Conservation (phyloP, 163 green algal genomes). For the Chlorella variabilis region DNA sequence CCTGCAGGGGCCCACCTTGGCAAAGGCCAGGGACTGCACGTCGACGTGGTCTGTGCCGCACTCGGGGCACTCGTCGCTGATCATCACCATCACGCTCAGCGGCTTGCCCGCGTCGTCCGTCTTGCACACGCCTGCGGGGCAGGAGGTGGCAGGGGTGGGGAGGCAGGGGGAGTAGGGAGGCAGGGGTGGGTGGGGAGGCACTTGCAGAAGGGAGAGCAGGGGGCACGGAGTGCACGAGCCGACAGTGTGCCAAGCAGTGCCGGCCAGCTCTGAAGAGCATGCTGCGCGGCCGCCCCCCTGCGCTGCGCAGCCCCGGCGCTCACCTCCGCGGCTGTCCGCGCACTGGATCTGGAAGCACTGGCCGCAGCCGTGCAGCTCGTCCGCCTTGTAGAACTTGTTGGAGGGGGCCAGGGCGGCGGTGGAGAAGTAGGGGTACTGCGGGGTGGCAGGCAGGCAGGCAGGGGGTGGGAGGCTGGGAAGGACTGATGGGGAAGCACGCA, state of each 20-base stretch:
- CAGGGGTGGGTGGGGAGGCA: too few relatives aligned
- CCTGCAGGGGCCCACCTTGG: slow-evolving; percentile 57
- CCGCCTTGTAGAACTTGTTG: slow-evolving; percentile 57
- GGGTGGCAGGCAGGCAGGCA: not conserved
- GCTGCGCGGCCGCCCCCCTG: not conserved
- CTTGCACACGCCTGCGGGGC: slow-evolving; percentile 53
- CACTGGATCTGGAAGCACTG: slow-evolving; percentile 69
- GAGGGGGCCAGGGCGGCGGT: slow-evolving; percentile 54
- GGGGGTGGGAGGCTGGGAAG: not conserved
- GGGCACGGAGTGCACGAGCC: not conserved
- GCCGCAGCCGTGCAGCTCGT: slow-evolving; percentile 50
- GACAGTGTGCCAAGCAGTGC: not conserved
- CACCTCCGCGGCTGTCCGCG: slow-evolving; percentile 22
- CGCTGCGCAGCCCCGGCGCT: not conserved
- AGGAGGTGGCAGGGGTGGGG: not conserved
- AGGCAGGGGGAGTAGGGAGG: not conserved
- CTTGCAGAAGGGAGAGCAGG: not conserved
- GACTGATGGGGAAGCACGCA: not conserved
- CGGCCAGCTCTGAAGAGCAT: too few relatives aligned
- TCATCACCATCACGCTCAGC: slow-evolving; percentile 47
- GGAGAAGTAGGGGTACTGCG: slow-evolving; percentile 61
- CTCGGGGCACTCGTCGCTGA: slow-evolving; percentile 64
- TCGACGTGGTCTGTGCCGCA: slow-evolving; percentile 66
- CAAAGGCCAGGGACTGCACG: slow-evolving; percentile 63
- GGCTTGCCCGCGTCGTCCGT: slow-evolving; percentile 37